Conservation (phyloP, 306 rosid genomes). For the Calophaca sinica region DNA sequence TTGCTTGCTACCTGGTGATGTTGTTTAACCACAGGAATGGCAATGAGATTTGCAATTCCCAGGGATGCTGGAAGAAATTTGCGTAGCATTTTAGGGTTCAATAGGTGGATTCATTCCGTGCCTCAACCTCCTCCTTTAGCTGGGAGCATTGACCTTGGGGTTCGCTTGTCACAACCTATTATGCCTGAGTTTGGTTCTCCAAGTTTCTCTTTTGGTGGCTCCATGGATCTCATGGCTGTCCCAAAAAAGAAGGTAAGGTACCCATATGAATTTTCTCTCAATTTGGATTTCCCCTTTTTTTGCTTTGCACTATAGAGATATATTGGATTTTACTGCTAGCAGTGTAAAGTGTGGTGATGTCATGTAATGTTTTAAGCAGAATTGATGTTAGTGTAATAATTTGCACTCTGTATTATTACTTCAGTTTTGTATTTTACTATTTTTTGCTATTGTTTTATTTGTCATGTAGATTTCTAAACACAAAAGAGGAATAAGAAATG, state of each 20-base stretch:
- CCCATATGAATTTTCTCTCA: not conserved
- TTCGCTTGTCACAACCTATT: slow-evolving; percentile 49
- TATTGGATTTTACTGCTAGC: slow-evolving; percentile 5
- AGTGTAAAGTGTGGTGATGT: not conserved
- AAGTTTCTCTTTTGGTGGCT: slow-evolving; percentile 58
- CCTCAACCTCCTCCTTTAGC: slow-evolving; percentile 61
- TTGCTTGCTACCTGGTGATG: too few relatives aligned
- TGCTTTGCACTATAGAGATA: slow-evolving; percentile 1
- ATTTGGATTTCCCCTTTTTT: slow-evolving; percentile 22
- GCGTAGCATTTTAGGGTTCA: slow-evolving; percentile 49
- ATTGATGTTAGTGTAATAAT: slow-evolving; percentile 9
- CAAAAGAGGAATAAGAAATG: slow-evolving; percentile 79
- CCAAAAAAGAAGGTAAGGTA: slow-evolving; percentile 79
- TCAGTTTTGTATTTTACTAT: not conserved
- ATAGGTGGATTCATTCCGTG: slow-evolving; percentile 49
- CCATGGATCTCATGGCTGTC: slow-evolving; percentile 94
- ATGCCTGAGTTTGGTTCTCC: slow-evolving; percentile 67
- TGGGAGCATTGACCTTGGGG: slow-evolving; percentile 46
- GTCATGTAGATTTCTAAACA: slow-evolving; percentile 59
- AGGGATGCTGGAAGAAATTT: slow-evolving; percentile 43
- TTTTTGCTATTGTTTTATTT: not conserved
- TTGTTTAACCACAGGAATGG: slow-evolving; percentile 46
- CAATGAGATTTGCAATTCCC: slow-evolving; percentile 43
- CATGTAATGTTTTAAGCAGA: not conserved
- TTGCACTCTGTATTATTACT: slow-evolving; percentile 4